A percentile compares a stretch with the other conserved stretches of the same genome.
Conservation (phyloP, 2,329 filamentous ascomycete genomes). For the Eutypa lata region DNA sequence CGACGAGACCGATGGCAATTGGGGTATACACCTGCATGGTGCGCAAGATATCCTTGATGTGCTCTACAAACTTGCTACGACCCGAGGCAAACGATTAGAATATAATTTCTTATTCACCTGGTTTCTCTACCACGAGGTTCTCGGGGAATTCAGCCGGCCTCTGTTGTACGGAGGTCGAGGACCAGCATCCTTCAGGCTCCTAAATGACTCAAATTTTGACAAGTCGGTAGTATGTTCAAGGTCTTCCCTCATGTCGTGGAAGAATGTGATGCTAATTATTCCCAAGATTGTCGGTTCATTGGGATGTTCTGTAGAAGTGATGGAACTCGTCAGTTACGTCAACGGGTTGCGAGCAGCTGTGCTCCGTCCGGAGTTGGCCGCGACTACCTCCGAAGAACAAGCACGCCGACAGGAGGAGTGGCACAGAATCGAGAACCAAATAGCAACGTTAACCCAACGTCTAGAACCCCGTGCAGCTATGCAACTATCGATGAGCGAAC, state of each 20-base stretch:
- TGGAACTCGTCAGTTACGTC: conserved; percentile 39
- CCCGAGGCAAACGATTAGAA: conserved; percentile 24
- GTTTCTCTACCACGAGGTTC: conserved; percentile 46
- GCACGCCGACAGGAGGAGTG: conserved; percentile 25
- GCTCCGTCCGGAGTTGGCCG: conserved; percentile 23
- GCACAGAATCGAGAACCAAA: conserved; percentile 20
- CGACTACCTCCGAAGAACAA: conserved; percentile 22
- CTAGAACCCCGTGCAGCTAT: conserved; percentile 25
- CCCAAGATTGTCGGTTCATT: conserved; percentile 45
- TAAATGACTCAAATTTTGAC: conserved; percentile 27
- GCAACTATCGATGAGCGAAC: conserved; percentile 26
- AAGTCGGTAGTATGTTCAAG: conserved; percentile 25
- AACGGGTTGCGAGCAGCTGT: conserved; percentile 33
- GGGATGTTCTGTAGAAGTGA: conserved; percentile 44
- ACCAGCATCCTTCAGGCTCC: conserved; percentile 24
- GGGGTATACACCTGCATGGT: conserved; percentile 42
- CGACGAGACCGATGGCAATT: conserved; percentile 44
- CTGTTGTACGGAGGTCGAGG: conserved; percentile 20
- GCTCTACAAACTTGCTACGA: conserved; percentile 23
- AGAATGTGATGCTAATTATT: conserved; percentile 4
- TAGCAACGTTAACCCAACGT: conserved; percentile 24
- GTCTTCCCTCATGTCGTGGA: background rate
- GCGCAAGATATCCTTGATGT: conserved; percentile 37
- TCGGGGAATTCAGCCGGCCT: conserved; percentile 41
- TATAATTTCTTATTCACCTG: conserved; percentile 41